Percentiles rank a stretch among this genome's conserved stretches.
Evolutionary conservation across 176 grass and related monocot species (phyloP).

Genomic region (Juncus inflexus): DNA sequence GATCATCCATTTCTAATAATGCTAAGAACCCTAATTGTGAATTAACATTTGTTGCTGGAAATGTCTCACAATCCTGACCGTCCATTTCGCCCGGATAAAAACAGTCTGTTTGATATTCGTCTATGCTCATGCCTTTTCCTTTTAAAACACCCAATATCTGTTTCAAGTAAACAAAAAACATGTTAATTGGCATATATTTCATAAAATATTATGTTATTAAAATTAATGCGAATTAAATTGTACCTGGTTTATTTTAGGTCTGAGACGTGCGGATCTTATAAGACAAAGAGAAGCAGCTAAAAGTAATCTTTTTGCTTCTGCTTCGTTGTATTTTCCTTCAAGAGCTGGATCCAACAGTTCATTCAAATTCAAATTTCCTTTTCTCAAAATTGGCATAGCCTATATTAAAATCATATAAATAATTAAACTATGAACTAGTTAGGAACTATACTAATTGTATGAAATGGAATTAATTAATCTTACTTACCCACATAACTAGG

Average conservation of each 20-base stretch:
- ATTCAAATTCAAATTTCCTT: constrained; percentile 43
- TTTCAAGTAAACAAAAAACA: neutral
- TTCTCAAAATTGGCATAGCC: constrained; percentile 63
- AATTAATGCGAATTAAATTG: neutral
- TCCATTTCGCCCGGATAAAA: constrained; percentile 29
- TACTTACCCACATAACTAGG: constrained; percentile 92
- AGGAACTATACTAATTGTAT: neutral
- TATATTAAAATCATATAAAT: constrained; percentile 24
- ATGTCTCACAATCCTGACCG: constrained; percentile 70
- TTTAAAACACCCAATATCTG: constrained; percentile 57
- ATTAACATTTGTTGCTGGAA: constrained; percentile 56
- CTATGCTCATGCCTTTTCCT: constrained; percentile 33
- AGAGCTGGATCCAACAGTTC: constrained; percentile 68
- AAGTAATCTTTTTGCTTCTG: constrained; percentile 54
- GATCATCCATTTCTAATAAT: constrained; percentile 65
- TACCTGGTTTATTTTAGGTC: constrained; percentile 71
- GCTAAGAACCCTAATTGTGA: constrained; percentile 60
- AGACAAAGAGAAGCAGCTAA: constrained; percentile 70
- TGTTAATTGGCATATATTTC: neutral
- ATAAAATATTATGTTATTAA: neutral
- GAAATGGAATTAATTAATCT: no score
- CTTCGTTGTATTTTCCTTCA: constrained; percentile 41
- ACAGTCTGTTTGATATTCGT: constrained; percentile 16
- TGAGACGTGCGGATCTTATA: constrained; percentile 55
- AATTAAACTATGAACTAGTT: neutral